phyloP scores from a whole-genome alignment of 805 yeast species.

The Starmerella davenportii region DNA sequence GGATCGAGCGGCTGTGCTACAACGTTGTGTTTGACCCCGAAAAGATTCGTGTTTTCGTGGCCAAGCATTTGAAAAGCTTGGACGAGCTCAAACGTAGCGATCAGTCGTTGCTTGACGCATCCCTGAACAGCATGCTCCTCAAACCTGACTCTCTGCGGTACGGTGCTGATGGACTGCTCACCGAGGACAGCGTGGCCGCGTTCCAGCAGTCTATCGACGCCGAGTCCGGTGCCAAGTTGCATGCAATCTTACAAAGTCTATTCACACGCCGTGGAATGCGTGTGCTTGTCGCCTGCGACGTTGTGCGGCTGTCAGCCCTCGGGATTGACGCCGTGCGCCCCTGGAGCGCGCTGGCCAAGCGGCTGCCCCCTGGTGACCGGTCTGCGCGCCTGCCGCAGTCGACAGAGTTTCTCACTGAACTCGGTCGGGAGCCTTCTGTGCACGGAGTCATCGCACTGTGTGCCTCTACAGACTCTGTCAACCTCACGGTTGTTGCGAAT shows the following conservation, averaged over 20 bases:
- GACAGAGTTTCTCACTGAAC: conserved; percentile 32
- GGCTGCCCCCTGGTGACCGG: neutral
- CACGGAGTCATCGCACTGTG: conserved; percentile 49
- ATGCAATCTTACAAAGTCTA: conserved; percentile 17
- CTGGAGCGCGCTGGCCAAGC: conserved; percentile 29
- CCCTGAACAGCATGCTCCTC: conserved; percentile 36
- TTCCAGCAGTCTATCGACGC: conserved; percentile 31
- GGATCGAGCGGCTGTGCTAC: conserved; percentile 54
- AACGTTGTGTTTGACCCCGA: conserved; percentile 53
- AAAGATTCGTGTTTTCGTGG: conserved; percentile 48
- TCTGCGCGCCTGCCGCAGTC: conserved; percentile 24
- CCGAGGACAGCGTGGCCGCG: conserved; percentile 40
- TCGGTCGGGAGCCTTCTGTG: conserved; percentile 35
- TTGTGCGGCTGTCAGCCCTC: conserved; percentile 26
- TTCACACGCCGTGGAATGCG: conserved; percentile 45
- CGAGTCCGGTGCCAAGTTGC: conserved; percentile 6
- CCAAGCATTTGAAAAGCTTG: conserved; percentile 39
- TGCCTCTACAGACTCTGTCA: conserved; percentile 74
- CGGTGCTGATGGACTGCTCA: conserved; percentile 44
- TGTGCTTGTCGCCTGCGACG: conserved; percentile 54
- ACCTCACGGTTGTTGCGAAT: conserved; percentile 38
- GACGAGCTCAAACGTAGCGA: conserved; percentile 52
- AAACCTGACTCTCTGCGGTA: conserved; percentile 44
- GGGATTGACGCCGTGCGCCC: conserved; percentile 26
- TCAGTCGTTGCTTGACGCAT: conserved; percentile 43